phyloP scores from a whole-genome alignment of 2,329 filamentous ascomycete genomes.

The Colletotrichum agaves region DNA sequence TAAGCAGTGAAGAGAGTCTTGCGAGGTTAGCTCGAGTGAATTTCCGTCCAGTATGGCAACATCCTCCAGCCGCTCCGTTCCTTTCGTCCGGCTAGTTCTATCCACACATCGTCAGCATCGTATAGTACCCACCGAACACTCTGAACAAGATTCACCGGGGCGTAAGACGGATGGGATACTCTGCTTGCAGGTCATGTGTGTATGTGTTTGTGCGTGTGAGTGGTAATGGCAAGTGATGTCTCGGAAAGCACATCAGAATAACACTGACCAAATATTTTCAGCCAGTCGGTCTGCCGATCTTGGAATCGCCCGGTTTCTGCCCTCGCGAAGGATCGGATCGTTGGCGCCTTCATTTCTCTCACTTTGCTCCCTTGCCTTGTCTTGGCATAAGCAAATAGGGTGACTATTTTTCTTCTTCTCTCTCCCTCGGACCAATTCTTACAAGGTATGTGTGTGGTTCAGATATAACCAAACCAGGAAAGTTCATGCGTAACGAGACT shows the following conservation, averaged over 20 bases:
- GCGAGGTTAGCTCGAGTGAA: not conserved
- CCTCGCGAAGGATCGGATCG: no score
- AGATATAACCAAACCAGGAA: slow-evolving; percentile 5
- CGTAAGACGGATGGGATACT: not conserved
- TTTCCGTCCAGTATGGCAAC: no score
- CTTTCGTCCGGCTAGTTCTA: no score
- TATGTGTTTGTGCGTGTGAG: not conserved
- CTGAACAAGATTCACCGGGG: not conserved
- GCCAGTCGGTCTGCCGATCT: no score
- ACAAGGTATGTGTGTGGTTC: not conserved
- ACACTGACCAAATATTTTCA: not conserved
- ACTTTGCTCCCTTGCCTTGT: no score
- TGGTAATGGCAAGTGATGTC: not conserved
- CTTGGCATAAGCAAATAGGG: no score
- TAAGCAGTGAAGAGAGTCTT: no score
- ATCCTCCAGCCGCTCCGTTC: not conserved
- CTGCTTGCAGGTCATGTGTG: not conserved
- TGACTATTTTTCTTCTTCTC: not conserved
- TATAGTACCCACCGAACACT: not conserved
- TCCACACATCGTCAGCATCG: not conserved
- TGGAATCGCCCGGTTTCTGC: no score
- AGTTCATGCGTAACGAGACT: not conserved
- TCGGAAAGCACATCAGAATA: not conserved
- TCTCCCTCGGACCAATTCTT: not conserved
- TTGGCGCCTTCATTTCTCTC: no score